These are phyloP conservation scores for Linderniella brevidens DNA, from an alignment of 257 asterid genomes.

Conservation along the genomic window DNA sequence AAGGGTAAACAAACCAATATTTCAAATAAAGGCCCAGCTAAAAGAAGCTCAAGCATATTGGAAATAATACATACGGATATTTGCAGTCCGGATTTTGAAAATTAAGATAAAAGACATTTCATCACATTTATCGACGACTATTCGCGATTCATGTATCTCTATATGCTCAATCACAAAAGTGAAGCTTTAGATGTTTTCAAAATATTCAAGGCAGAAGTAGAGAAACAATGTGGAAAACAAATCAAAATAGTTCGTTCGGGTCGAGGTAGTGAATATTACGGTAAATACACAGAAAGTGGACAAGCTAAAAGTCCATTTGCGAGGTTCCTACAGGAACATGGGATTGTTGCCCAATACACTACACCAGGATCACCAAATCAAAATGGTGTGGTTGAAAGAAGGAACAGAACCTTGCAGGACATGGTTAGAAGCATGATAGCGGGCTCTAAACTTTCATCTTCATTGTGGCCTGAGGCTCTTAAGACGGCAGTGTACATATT, in stretches of 20 bases:
- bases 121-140: not conserved
- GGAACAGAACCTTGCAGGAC: not conserved
- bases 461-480: not conserved
- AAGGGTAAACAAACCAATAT: too few relatives aligned
- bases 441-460: not conserved
- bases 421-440: not conserved
- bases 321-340: not conserved
- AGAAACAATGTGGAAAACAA: not conserved
- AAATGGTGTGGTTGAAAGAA: not conserved
- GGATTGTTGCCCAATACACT: conserved; percentile 1
- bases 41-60: not conserved
- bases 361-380: not conserved
- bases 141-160: not conserved
- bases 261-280: not conserved
- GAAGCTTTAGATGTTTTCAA: not conserved
- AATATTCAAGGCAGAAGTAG: conserved; percentile 1
- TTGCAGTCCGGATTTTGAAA: not conserved
- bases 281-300: not conserved
- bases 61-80: not conserved
- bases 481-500: conserved; percentile 1
- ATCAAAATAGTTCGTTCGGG: too few relatives aligned
- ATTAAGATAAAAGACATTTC: not conserved
- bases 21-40: too few relatives aligned
- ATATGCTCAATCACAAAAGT: not conserved
- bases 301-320: not conserved